Conservation (phyloP, 345 rosid species). For the Physaria fendleri region DNA sequence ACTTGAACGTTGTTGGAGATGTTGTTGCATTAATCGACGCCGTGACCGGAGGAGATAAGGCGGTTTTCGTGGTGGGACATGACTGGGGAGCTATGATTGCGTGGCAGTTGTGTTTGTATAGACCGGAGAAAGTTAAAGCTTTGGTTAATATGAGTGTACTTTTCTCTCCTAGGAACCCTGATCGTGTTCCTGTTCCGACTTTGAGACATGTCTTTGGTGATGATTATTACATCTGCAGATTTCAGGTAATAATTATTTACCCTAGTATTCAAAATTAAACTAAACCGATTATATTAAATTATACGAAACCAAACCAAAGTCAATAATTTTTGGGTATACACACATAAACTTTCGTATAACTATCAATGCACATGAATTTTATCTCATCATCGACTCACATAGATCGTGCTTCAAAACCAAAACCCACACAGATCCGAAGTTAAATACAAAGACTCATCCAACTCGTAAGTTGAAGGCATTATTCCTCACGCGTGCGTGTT, state of each 20-base stretch:
- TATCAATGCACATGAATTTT: no score
- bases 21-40: constrained; percentile 42
- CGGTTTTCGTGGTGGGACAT: constrained; percentile 61
- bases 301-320: not conserved
- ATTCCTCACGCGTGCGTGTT: no score
- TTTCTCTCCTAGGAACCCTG: constrained; percentile 47
- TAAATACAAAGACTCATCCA: no score
- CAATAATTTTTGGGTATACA: no score
- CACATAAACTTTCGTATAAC: no score
- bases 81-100: constrained; percentile 71
- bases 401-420: no score
- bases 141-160: constrained; percentile 49
- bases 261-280: not conserved
- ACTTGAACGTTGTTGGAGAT: constrained; percentile 51
- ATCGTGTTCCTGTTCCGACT: constrained; percentile 41
- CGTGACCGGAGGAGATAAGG: constrained; percentile 31
- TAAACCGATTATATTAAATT: not conserved
- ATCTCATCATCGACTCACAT: no score
- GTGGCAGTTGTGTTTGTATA: constrained; percentile 49
- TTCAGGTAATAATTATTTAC: constrained; percentile 44
- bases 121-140: constrained; percentile 64
- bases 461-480: no score
- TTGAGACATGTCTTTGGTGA: constrained; percentile 46
- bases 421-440: no score
- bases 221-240: constrained; percentile 71